Evolutionary conservation across 2,329 filamentous ascomycete genomes (phyloP).

Genomic region (Aspergillus tamarii): DNA sequence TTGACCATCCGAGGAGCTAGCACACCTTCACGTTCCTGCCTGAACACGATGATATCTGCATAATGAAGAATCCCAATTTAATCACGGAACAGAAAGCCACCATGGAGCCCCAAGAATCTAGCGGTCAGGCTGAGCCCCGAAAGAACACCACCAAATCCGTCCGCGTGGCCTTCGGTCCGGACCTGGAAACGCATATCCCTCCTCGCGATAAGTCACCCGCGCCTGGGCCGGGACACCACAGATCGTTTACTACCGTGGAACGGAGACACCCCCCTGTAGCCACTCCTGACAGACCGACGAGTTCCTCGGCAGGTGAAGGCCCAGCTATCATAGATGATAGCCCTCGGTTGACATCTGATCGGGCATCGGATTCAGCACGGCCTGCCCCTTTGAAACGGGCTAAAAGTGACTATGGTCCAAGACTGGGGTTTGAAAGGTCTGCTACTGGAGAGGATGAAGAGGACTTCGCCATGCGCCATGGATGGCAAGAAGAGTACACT

Average conservation of each 20-base stretch:
- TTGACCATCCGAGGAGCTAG: conserved; percentile 15
- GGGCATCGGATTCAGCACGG: conserved; percentile 35
- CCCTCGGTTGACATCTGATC: conserved; percentile 32
- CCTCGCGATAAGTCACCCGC: conserved; percentile 37
- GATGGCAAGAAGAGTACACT: conserved; percentile 90
- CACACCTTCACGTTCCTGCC: conserved; percentile 13
- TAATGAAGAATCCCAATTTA: conserved; percentile 42
- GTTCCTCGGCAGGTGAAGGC: conserved; percentile 37
- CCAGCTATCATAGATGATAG: conserved; percentile 25
- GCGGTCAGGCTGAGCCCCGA: conserved; percentile 36
- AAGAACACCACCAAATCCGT: conserved; percentile 37
- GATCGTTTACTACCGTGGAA: conserved; percentile 40
- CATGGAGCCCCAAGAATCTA: conserved; percentile 29
- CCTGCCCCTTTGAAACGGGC: conserved; percentile 52
- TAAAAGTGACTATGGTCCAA: conserved; percentile 57
- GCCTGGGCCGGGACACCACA: conserved; percentile 35
- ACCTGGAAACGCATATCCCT: conserved; percentile 42
- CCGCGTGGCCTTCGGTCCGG: conserved; percentile 45
- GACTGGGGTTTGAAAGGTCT: conserved; percentile 35
- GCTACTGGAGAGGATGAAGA: conserved; percentile 50
- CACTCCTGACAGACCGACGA: conserved; percentile 31
- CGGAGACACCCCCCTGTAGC: conserved; percentile 28
- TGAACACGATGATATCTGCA: conserved; percentile 37
- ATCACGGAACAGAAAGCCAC: conserved; percentile 38
- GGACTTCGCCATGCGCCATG: conserved; percentile 70